Base-by-base conservation (phyloP, 2,329 filamentous ascomycete species). In the Pseudogymnoascus sp. region DNA sequence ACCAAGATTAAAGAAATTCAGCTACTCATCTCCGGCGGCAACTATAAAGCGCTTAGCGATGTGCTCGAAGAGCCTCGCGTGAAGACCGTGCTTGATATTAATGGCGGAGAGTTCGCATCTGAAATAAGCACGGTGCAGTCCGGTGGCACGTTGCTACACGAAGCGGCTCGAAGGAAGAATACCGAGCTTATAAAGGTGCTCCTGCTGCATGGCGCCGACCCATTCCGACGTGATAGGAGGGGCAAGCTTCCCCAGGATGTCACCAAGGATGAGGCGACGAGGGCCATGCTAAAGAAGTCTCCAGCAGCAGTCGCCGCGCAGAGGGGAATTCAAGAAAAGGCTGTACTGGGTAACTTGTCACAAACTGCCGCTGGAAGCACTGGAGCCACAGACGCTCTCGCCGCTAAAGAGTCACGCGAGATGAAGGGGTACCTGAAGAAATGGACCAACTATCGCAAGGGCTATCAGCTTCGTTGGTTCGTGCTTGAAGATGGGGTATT, bases 391-490 rank as follows among this genome's bases (percentile, higher is more conserved):
- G 82, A 89, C 65, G 78, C 83, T 18, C 73, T 86, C 62, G 89
- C 88, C 25, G 88, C 89, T 14, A 91, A 93, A 66, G 94, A 99
- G 70, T 89, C 90, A 16, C 83, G 92, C 57, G 93, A 97, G 75
- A 97, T 99, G 90, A 97, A 96, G 77, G 94, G 94, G 6, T 99
- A 97, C 73, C 79, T 99, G 61, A 97, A 97, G 77, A 99, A 99
- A 74, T 99, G 94, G 94, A 99, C 94, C 57, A 99, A 99, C 73
- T 99, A 99, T 73, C 92, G 93, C 20, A 92, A 90, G 71, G 94
- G 94, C 7, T 99, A 97, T 77, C 96, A 99, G 76, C 75, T 99
- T 65, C 83, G 94, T 63, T 99, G 93, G 92, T 99, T 99, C 71
- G 94, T 97, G 12, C 83, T 99, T 7, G 94, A 99, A 72, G 94